These are phyloP conservation scores for Penicillium paneum DNA, from an alignment of 2,329 filamentous ascomycete species.

Conservation along the genomic window DNA sequence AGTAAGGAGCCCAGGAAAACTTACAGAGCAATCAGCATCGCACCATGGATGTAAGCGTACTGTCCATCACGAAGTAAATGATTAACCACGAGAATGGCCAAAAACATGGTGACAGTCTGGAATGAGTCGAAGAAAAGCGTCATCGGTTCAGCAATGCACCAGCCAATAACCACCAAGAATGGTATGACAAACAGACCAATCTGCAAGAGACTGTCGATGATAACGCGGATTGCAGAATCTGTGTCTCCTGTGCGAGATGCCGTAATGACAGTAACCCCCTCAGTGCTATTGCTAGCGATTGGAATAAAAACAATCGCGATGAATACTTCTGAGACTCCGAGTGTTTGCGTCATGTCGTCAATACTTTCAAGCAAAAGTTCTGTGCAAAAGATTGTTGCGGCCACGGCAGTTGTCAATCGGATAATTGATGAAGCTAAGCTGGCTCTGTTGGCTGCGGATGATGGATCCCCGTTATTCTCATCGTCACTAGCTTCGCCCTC, in stretches of 20 bases:
- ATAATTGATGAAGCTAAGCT: slow-evolving; percentile 1
- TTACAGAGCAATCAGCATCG: slow-evolving; percentile 56
- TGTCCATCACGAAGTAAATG: slow-evolving; percentile 69
- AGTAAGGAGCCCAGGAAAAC: slow-evolving; percentile 4
- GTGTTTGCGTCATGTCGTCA: slow-evolving; percentile 60
- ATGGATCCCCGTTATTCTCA: not conserved
- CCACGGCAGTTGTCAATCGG: slow-evolving; percentile 38
- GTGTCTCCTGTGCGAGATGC: slow-evolving; percentile 65
- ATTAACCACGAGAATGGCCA: slow-evolving; percentile 65
- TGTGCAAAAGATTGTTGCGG: slow-evolving; percentile 65
- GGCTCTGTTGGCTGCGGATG: not conserved
- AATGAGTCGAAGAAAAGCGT: slow-evolving; percentile 71
- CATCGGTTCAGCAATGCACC: slow-evolving; percentile 66
- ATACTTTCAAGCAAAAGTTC: slow-evolving; percentile 69
- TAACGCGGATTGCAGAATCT: slow-evolving; percentile 63
- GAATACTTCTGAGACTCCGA: slow-evolving; percentile 67
- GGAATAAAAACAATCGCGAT: slow-evolving; percentile 70
- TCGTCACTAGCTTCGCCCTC: slow-evolving; percentile 6
- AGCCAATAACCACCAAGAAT: slow-evolving; percentile 68
- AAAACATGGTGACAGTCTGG: slow-evolving; percentile 66
- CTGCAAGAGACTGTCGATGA: slow-evolving; percentile 71
- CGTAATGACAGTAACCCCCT: slow-evolving; percentile 70
- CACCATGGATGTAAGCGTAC: slow-evolving; percentile 72
- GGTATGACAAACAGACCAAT: slow-evolving; percentile 72
- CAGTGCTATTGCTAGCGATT: slow-evolving; percentile 70